Evolutionary conservation across 768 basidiomycete species (phyloP).

Genomic region (Pleurotus salmoneostramineus): DNA sequence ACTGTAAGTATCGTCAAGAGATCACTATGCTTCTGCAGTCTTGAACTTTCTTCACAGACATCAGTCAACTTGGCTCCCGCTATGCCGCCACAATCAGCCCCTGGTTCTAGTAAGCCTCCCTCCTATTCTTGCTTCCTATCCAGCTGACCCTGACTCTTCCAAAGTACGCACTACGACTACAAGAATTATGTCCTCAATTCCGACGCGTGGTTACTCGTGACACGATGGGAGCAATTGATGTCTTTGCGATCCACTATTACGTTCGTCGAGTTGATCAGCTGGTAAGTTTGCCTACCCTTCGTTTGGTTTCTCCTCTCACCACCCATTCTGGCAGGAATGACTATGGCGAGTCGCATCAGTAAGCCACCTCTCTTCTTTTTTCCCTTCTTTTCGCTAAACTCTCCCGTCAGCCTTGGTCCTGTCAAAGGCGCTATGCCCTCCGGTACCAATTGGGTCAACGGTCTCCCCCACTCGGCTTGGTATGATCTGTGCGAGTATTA

Average conservation of each 20-base stretch:
- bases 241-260: conserved; percentile 46
- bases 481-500: conserved; percentile 63
- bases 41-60: conserved; percentile 23
- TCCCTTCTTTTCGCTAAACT: not conserved
- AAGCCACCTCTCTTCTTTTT: conserved; percentile 9
- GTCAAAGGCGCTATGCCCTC: conserved; percentile 45
- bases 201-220: conserved; percentile 65
- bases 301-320: not conserved
- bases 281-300: no score
- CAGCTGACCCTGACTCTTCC: conserved; percentile 18
- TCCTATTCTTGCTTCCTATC: not conserved
- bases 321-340: conserved; percentile 47
- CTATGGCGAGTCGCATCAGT: conserved; percentile 76
- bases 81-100: conserved; percentile 43
- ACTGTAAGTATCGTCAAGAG: conserved; percentile 29
- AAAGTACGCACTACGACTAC: conserved; percentile 48
- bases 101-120: conserved; percentile 39
- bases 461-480: conserved; percentile 49
- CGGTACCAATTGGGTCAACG: conserved; percentile 39
- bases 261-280: conserved; percentile 68
- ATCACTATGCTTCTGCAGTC: not conserved
- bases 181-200: conserved; percentile 65
- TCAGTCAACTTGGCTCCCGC: conserved; percentile 35
- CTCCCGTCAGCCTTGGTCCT: conserved; percentile 44
- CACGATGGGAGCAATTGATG: conserved; percentile 70